Conservation (phyloP, 768 basidiomycete genomes). For the Trametes sanguinea region DNA sequence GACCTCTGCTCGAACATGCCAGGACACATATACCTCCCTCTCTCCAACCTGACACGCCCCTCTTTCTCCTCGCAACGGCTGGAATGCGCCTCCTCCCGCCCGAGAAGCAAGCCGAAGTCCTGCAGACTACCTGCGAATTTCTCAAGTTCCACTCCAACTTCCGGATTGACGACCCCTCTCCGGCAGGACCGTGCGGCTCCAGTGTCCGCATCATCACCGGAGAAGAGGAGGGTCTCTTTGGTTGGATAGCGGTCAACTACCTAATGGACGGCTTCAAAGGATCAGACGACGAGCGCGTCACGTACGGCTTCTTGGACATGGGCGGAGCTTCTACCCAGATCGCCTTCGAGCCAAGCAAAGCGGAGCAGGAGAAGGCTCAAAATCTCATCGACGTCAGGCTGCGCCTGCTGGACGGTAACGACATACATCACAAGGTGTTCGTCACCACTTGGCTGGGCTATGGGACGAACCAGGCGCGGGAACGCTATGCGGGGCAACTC, state of each 20-base stretch:
- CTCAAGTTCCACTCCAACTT: slow-evolving; percentile 77
- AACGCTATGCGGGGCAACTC: slow-evolving; percentile 80
- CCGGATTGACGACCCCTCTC: slow-evolving; percentile 65
- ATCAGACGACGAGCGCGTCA: slow-evolving; percentile 60
- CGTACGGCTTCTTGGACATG: slow-evolving; percentile 99
- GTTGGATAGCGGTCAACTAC: slow-evolving; percentile 99
- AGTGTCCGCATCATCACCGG: slow-evolving; percentile 94
- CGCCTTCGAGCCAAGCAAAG: slow-evolving; percentile 83
- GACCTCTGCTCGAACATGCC: slow-evolving; percentile 84
- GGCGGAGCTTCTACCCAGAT: slow-evolving; percentile 99
- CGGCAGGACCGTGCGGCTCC: slow-evolving; percentile 83
- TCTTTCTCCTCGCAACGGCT: slow-evolving; percentile 95
- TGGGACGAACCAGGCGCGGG: slow-evolving; percentile 95
- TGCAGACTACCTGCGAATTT: slow-evolving; percentile 77
- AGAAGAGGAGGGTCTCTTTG: slow-evolving; percentile 97
- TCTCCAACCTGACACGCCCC: slow-evolving; percentile 77
- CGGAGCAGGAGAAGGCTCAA: slow-evolving; percentile 55
- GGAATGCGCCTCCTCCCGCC: slow-evolving; percentile 90
- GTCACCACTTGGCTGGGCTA: slow-evolving; percentile 99
- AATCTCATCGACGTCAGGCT: slow-evolving; percentile 80
- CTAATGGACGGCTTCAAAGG: slow-evolving; percentile 93
- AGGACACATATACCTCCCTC: slow-evolving; percentile 83
- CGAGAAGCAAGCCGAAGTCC: slow-evolving; percentile 66
- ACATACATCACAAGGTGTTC: slow-evolving; percentile 90
- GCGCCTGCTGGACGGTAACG: slow-evolving; percentile 79